phyloP scores from a whole-genome alignment of 2,329 filamentous ascomycete genomes.

The Boeremia exigua region DNA sequence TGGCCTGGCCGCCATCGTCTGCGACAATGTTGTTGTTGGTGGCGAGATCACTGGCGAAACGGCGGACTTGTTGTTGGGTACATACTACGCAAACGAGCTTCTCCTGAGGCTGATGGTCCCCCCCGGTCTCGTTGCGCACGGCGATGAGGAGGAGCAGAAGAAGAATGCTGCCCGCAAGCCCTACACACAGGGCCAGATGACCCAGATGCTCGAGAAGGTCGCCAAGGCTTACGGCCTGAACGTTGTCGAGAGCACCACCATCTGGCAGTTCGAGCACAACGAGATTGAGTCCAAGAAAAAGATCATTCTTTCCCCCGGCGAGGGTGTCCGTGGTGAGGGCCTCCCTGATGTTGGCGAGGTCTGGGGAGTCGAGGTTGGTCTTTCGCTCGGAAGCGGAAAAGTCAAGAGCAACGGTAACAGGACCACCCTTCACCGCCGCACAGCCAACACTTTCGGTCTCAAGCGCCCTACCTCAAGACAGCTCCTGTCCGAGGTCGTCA shows the following conservation, averaged over 20 bases:
- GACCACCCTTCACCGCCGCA: conserved; percentile 90
- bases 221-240: conserved; percentile 89
- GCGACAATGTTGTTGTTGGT: conserved; percentile 83
- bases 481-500: conserved; percentile 90
- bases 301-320: conserved; percentile 87
- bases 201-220: conserved; percentile 85
- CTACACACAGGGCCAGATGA: conserved; percentile 86
- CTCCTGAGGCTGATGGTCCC: conserved; percentile 90
- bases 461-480: conserved; percentile 95
- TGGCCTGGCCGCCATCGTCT: conserved; percentile 94
- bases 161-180: conserved; percentile 82
- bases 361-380: conserved; percentile 96
- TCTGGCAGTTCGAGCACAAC: conserved; percentile 94
- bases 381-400: conserved; percentile 90
- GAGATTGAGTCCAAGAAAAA: conserved; percentile 99
- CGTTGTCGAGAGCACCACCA: conserved; percentile 96
- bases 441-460: conserved; percentile 86
- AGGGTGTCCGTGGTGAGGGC: conserved; percentile 91
- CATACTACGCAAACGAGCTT: conserved; percentile 94
- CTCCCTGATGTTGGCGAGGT: conserved; percentile 87
- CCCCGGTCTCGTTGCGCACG: conserved; percentile 80
- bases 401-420: conserved; percentile 88
- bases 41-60: conserved; percentile 74
- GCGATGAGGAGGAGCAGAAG: conserved; percentile 93
- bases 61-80: conserved; percentile 89